Conservation (phyloP, 2,329 filamentous ascomycete species). For the Talaromyces sp. region DNA sequence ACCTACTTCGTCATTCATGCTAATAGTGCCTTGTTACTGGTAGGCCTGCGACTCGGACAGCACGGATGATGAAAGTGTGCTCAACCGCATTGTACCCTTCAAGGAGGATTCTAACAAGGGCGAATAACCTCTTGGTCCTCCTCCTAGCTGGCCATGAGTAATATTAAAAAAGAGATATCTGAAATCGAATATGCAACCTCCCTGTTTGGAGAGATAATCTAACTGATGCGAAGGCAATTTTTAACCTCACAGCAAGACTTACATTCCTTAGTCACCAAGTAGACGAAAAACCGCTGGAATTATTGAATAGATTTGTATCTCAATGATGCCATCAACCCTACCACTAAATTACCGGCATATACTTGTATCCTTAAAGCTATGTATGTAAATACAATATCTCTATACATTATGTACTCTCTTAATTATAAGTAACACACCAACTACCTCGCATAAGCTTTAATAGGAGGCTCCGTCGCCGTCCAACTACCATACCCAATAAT, state of each 20-base stretch:
- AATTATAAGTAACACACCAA: not conserved
- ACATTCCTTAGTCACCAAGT: no score
- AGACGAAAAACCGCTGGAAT: no score
- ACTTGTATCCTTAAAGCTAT: not conserved
- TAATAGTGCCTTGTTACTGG: not conserved
- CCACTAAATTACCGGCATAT: not conserved
- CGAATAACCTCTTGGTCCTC: not conserved
- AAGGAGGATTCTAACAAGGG: constrained; percentile 55
- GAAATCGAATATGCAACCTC: no score
- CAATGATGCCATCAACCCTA: not conserved
- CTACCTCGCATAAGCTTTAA: constrained; percentile 35
- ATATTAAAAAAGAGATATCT: no score
- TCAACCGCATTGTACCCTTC: constrained; percentile 87
- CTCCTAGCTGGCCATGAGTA: no score
- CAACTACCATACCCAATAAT: constrained; percentile 31
- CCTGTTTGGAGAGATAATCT: no score
- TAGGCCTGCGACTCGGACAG: constrained; percentile 67
- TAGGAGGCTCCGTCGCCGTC: constrained; percentile 35
- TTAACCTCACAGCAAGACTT: no score
- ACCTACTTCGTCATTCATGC: not conserved
- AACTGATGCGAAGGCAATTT: no score
- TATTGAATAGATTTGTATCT: no score
- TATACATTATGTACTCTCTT: not conserved
- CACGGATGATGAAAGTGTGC: constrained; percentile 69
- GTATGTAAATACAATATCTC: not conserved